Conservation (phyloP, 768 basidiomycete species). For the Boletus rufocinnamomeus region DNA sequence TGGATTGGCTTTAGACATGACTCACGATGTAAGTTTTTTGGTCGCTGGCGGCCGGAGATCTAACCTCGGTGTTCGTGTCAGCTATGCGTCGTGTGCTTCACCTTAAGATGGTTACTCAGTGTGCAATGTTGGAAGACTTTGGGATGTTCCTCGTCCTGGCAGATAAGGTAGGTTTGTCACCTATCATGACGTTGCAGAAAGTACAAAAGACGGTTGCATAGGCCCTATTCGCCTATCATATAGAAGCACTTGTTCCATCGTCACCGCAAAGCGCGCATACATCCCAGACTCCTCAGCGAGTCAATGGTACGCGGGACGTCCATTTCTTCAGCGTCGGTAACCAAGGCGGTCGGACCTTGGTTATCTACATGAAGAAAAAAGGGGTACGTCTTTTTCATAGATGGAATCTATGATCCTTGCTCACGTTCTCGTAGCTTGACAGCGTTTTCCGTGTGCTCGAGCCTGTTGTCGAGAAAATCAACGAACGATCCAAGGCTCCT, state of each 20-base stretch:
- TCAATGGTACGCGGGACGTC: constrained; percentile 89
- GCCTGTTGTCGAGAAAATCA: constrained; percentile 89
- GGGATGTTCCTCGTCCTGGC: constrained; percentile 95
- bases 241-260: constrained; percentile 94
- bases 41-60: not conserved
- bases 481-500: constrained; percentile 70
- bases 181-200: not conserved
- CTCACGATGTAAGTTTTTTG: constrained; percentile 60
- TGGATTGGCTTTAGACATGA: constrained; percentile 94
- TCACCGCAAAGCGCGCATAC: constrained; percentile 66
- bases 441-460: constrained; percentile 98
- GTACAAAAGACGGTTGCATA: constrained; percentile 28
- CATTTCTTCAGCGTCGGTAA: constrained; percentile 95
- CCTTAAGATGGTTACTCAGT: constrained; percentile 91
- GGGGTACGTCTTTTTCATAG: constrained; percentile 46
- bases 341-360: constrained; percentile 82
- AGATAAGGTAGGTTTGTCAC: constrained; percentile 62
- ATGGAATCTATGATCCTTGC: constrained; percentile 10
- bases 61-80: constrained; percentile 33
- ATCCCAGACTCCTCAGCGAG: constrained; percentile 82
- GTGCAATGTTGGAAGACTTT: constrained; percentile 95
- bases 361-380: constrained; percentile 96
- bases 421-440: constrained; percentile 52
- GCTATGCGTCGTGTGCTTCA: constrained; percentile 93
- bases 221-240: constrained; percentile 91